phyloP scores from a whole-genome alignment of 768 basidiomycete species.

The Neoboletus brunneissimus region DNA sequence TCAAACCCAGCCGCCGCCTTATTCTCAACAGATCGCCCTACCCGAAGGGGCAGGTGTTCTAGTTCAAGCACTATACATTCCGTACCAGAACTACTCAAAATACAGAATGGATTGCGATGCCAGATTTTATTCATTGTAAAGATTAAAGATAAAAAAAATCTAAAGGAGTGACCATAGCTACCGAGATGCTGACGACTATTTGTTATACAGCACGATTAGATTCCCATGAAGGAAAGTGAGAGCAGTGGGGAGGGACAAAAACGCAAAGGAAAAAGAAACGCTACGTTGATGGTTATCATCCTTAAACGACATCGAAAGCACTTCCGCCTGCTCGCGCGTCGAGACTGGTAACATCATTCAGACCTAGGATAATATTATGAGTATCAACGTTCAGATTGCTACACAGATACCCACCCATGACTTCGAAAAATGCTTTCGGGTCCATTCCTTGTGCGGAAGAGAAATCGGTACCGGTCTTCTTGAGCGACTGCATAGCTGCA shows the following conservation, averaged over 20 bases:
- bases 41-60: conserved; percentile 10
- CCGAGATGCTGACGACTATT: conserved; percentile 16
- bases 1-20: neutral
- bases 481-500: conserved; percentile 70
- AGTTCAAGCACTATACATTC: neutral
- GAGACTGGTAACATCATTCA: conserved; percentile 51
- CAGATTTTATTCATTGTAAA: conserved; percentile 17
- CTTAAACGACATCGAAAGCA: conserved; percentile 52
- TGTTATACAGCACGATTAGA: conserved; percentile 20
- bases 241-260: neutral
- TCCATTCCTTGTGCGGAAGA: conserved; percentile 62
- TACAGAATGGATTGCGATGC: conserved; percentile 5
- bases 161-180: conserved; percentile 22
- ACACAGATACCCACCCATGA: conserved; percentile 53
- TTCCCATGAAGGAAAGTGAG: neutral
- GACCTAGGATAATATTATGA: conserved; percentile 34
- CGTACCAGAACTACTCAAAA: neutral
- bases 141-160: conserved; percentile 20
- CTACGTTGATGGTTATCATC: neutral
- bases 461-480: conserved; percentile 78
- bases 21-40: neutral
- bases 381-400: neutral
- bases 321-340: conserved; percentile 58
- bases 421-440: conserved; percentile 73
- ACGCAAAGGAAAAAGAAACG: neutral